Percentiles rank a stretch among this genome's conserved stretches.
These are phyloP conservation scores for Russula lepida DNA, from an alignment of 768 basidiomycete species.

Conservation along the genomic window DNA sequence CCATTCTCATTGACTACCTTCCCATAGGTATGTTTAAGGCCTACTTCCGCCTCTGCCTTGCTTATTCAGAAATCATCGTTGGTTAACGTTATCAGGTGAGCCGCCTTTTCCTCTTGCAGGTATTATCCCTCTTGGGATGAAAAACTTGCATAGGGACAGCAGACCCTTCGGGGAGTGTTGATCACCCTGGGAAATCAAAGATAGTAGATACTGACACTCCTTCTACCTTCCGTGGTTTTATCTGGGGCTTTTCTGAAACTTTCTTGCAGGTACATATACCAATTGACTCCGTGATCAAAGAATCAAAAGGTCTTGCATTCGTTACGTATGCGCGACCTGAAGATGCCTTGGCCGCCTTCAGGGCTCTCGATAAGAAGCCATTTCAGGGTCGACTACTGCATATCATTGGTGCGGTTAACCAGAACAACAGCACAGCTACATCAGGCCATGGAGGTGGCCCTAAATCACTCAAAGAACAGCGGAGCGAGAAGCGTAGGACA, in stretches of 20 bases:
- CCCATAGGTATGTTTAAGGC: constrained; percentile 12
- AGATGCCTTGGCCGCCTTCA: constrained; percentile 61
- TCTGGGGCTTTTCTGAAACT: constrained; percentile 3
- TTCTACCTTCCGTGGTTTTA: neutral
- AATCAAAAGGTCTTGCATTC: constrained; percentile 56
- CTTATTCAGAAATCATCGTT: neutral
- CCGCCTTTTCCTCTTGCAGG: neutral
- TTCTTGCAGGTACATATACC: constrained; percentile 47
- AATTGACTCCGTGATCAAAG: constrained; percentile 37
- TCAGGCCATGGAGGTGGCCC: constrained; percentile 38
- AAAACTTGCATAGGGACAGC: constrained; percentile 53
- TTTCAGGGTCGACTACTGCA: constrained; percentile 92
- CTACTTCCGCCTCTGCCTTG: neutral
- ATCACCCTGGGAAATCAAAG: constrained; percentile 27
- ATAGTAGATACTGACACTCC: constrained; percentile 19
- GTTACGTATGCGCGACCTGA: constrained; percentile 40
- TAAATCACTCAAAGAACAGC: constrained; percentile 51
- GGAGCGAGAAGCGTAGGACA: constrained; percentile 52
- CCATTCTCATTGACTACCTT: constrained; percentile 5
- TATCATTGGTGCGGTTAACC: constrained; percentile 76
- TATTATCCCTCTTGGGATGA: constrained; percentile 30
- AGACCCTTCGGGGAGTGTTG: constrained; percentile 52
- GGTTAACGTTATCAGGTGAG: constrained; percentile 32
- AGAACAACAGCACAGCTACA: constrained; percentile 39
- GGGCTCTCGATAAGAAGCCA: constrained; percentile 68